A percentile compares a stretch with the other conserved stretches of the same genome.
Evolutionary conservation across 805 yeast species (phyloP).

Genomic region (Yamadazyma ubonensis): DNA sequence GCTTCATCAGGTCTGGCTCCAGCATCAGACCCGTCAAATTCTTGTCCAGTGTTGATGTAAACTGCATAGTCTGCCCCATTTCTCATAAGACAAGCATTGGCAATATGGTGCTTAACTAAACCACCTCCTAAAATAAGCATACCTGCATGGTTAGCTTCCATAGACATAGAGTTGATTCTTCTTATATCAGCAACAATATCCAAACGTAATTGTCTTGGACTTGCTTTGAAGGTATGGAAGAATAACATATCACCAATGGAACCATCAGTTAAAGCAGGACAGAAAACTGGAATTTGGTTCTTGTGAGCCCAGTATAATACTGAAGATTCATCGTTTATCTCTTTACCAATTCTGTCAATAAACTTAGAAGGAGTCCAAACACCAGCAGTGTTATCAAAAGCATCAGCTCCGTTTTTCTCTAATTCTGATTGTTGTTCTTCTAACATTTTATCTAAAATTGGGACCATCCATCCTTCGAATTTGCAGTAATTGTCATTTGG

Average conservation of each 20-base stretch:
- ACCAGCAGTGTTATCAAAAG: conserved; percentile 58
- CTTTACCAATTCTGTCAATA: conserved; percentile 91
- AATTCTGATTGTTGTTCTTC: conserved; percentile 82
- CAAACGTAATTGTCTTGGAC: conserved; percentile 83
- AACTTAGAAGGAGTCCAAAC: conserved; percentile 94
- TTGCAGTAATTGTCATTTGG: conserved; percentile 98
- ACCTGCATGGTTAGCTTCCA: conserved; percentile 93
- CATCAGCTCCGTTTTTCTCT: conserved; percentile 46
- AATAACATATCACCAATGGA: conserved; percentile 98
- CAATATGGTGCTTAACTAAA: conserved; percentile 91
- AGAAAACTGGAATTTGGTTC: conserved; percentile 92
- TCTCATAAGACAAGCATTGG: conserved; percentile 98
- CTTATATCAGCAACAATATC: conserved; percentile 96
- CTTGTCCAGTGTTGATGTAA: conserved; percentile 96
- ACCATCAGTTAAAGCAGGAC: conserved; percentile 98
- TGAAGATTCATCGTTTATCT: conserved; percentile 88
- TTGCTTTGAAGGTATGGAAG: conserved; percentile 94
- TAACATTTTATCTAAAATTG: conserved; percentile 80
- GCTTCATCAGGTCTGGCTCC: conserved; percentile 99
- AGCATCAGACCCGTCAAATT: conserved; percentile 97
- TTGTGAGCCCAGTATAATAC: conserved; percentile 98
- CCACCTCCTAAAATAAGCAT: conserved; percentile 98
- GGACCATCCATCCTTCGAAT: conserved; percentile 98
- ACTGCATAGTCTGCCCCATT: conserved; percentile 99
- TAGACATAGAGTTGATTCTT: conserved; percentile 84